phyloP scores from a whole-genome alignment of 192 early-diverging fungal genomes.

The Backusella westeae region DNA sequence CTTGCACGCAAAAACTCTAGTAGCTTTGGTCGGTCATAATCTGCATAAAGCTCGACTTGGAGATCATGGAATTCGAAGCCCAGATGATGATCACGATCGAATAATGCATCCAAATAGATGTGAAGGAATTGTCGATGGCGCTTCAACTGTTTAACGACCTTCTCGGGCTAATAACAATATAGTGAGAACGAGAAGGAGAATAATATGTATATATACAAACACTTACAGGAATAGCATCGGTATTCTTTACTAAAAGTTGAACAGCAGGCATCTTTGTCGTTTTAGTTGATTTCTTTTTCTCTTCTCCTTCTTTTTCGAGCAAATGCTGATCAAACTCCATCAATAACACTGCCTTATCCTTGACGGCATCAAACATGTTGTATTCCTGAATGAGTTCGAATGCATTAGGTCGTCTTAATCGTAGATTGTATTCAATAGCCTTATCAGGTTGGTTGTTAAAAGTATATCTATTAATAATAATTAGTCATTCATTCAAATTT shows the following conservation, averaged over 20 bases:
- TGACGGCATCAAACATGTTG: conserved; percentile 78
- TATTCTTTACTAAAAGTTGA: conserved; percentile 78
- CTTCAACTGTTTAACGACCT: conserved; percentile 73
- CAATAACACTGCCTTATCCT: conserved; percentile 76
- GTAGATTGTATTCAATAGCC: conserved; percentile 79
- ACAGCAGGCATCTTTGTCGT: conserved; percentile 57
- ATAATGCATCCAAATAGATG: conserved; percentile 93
- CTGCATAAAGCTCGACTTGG: conserved; percentile 91
- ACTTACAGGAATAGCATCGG: conserved; percentile 78
- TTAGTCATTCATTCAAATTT: not conserved
- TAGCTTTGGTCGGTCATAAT: conserved; percentile 73
- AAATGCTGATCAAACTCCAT: conserved; percentile 81
- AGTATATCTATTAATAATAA: conserved; percentile 51
- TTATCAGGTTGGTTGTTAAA: conserved; percentile 70
- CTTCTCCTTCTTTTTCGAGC: conserved; percentile 33
- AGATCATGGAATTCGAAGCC: conserved; percentile 72
- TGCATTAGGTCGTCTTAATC: conserved; percentile 67
- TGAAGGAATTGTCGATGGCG: conserved; percentile 63
- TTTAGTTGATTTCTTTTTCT: not conserved
- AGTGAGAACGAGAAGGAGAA: no score
- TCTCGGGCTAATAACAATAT: conserved; percentile 38
- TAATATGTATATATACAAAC: not conserved
- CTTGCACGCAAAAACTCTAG: conserved; percentile 84
- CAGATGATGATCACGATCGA: conserved; percentile 62
- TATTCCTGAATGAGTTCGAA: conserved; percentile 73